phyloP scores from a whole-genome alignment of 2,329 filamentous ascomycete genomes.

The Huntiella decipiens region DNA sequence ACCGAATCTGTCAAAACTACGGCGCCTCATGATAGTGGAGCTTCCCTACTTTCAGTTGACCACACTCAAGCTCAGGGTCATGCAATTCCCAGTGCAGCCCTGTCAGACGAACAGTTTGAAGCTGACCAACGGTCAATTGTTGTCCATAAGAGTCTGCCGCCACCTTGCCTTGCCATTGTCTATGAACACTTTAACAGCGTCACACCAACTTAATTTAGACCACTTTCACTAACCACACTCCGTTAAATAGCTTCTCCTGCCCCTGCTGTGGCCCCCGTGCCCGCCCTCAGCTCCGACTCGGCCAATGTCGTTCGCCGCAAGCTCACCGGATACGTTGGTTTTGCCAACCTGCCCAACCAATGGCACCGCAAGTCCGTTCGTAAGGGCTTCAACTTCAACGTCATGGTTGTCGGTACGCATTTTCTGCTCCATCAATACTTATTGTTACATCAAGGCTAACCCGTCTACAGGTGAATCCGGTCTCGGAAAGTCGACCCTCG shows the following conservation, averaged over 20 bases:
- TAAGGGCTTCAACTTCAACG: constrained; percentile 99
- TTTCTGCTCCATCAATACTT: background rate
- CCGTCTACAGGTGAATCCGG: constrained; percentile 71
- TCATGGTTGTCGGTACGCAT: constrained; percentile 98
- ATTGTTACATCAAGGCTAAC: background rate
- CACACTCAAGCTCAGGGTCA: constrained; percentile 1
- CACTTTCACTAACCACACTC: constrained; percentile 2
- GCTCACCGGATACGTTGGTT: constrained; percentile 94
- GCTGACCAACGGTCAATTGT: background rate
- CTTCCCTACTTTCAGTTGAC: background rate
- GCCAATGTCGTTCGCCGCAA: constrained; percentile 96
- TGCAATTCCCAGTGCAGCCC: constrained; percentile 1
- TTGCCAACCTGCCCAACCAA: constrained; percentile 96
- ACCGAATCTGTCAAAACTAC: too few species aligned
- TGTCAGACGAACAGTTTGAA: background rate
- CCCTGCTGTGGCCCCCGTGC: constrained; percentile 19
- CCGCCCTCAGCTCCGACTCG: constrained; percentile 38
- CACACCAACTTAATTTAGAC: background rate
- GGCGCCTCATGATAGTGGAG: too few species aligned
- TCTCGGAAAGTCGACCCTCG: constrained; percentile 93
- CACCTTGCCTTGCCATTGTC: background rate
- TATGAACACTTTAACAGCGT: background rate
- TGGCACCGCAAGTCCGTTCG: constrained; percentile 99
- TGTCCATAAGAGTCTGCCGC: constrained; percentile 3
- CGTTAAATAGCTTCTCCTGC: constrained; percentile 9